Percentiles rank a stretch among this genome's conserved stretches.
These are phyloP conservation scores for Claviceps humidiphila DNA, from an alignment of 2,329 filamentous ascomycete species.

Conservation along the genomic window DNA sequence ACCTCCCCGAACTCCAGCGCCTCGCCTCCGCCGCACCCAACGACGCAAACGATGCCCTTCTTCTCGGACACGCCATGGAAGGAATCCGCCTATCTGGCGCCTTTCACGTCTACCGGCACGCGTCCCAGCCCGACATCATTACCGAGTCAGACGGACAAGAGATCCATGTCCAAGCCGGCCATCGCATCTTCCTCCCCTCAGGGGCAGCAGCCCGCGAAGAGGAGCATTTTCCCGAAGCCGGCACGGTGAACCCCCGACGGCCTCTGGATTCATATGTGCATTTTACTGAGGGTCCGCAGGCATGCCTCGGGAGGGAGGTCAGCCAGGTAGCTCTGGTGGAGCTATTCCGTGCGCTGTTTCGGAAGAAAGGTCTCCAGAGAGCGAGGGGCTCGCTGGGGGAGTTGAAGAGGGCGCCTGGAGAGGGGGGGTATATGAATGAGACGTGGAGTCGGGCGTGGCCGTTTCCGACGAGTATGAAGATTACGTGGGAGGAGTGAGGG, in stretches of 20 bases:
- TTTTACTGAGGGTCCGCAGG: conserved; percentile 49
- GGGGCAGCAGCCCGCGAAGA: conserved; percentile 42
- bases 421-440: conserved; percentile 50
- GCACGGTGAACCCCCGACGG: conserved; percentile 47
- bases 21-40: conserved; percentile 41
- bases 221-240: conserved; percentile 45
- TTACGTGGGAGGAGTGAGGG: conserved; percentile 28
- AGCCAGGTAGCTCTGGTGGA: conserved; percentile 50
- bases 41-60: conserved; percentile 45
- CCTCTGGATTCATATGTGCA: conserved; percentile 52
- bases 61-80: conserved; percentile 60
- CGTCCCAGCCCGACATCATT: conserved; percentile 30
- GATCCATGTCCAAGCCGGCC: conserved; percentile 39
- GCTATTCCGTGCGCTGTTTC: conserved; percentile 54
- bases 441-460: conserved; percentile 42
- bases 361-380: conserved; percentile 44
- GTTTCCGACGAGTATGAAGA: conserved; percentile 40
- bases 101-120: conserved; percentile 46
- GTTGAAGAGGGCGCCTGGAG: conserved; percentile 49
- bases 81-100: conserved; percentile 55
- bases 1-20: conserved; percentile 47
- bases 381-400: conserved; percentile 51
- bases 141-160: conserved; percentile 36
- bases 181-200: conserved; percentile 52
- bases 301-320: conserved; percentile 47